Conservation (phyloP, 2,329 filamentous ascomycete species). For the Tolypocladium capitatum region DNA sequence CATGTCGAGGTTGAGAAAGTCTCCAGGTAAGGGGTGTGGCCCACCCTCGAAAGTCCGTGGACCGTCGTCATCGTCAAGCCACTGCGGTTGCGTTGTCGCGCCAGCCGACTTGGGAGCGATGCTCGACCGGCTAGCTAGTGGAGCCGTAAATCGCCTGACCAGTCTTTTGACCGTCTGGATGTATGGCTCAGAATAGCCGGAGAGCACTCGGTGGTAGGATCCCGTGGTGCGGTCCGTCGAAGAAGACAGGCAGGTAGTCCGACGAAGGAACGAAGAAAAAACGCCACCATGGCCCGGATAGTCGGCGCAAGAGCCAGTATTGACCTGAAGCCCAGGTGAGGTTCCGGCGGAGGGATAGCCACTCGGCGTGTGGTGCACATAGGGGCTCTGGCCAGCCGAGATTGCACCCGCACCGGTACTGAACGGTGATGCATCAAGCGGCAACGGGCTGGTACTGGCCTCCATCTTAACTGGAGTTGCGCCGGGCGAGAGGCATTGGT, state of each 20-base stretch:
- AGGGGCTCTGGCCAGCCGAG: neutral
- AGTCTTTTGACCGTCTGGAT: slow-evolving; percentile 23
- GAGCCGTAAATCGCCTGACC: slow-evolving; percentile 24
- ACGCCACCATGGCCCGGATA: neutral
- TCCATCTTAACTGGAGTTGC: neutral
- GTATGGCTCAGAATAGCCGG: slow-evolving; percentile 19
- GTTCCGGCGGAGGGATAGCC: neutral
- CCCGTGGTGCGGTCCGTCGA: slow-evolving; percentile 25
- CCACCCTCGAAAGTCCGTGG: slow-evolving; percentile 7
- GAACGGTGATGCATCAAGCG: neutral
- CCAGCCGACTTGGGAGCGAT: slow-evolving; percentile 11
- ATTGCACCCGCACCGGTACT: neutral
- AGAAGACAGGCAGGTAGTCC: slow-evolving; percentile 21
- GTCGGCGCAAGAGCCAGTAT: neutral
- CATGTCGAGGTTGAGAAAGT: slow-evolving; percentile 28
- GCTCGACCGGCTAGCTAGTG: slow-evolving; percentile 8
- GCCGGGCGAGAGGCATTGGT: slow-evolving; percentile 3
- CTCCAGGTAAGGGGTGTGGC: slow-evolving; percentile 30
- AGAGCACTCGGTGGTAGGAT: slow-evolving; percentile 19
- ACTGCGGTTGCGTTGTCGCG: slow-evolving; percentile 6
- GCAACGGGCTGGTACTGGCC: slow-evolving; percentile 2
- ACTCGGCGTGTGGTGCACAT: neutral
- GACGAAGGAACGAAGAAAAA: slow-evolving; percentile 17
- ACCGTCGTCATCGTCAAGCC: slow-evolving; percentile 16
- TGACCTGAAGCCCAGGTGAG: neutral